phyloP scores from a whole-genome alignment of 495 filamentous ascomycete genomes.

The Penicillium steckii region DNA sequence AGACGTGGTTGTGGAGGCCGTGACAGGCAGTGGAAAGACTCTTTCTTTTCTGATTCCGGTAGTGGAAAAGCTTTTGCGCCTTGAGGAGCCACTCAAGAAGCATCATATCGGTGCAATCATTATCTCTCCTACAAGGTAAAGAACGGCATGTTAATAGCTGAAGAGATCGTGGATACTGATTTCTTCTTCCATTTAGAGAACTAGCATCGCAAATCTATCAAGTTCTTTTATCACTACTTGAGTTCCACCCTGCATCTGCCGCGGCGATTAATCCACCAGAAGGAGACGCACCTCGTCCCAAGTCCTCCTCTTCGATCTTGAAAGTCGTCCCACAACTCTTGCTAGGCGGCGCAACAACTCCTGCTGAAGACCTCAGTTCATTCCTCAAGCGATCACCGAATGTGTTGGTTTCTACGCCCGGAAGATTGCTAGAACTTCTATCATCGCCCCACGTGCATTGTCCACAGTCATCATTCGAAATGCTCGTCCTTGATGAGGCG shows the following conservation, averaged over 20 bases:
- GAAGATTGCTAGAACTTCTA: constrained; percentile 82
- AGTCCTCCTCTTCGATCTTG: constrained; percentile 44
- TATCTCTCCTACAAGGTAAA: constrained; percentile 78
- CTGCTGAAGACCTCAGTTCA: constrained; percentile 76
- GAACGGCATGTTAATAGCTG: background rate
- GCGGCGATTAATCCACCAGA: constrained; percentile 52
- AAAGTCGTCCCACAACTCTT: constrained; percentile 83
- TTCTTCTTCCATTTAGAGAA: constrained; percentile 53
- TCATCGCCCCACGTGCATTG: constrained; percentile 89
- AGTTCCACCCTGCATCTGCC: constrained; percentile 79
- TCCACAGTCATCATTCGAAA: constrained; percentile 83
- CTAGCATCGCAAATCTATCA: constrained; percentile 86
- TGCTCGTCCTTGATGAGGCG: constrained; percentile 90
- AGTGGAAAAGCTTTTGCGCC: constrained; percentile 76
- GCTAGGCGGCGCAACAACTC: constrained; percentile 79
- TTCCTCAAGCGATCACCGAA: constrained; percentile 84
- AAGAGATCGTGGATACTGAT: background rate
- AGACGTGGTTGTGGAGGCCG: constrained; percentile 95
- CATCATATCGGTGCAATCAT: constrained; percentile 89
- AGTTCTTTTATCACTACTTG: constrained; percentile 73
- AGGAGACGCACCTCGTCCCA: constrained; percentile 55
- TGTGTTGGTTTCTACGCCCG: constrained; percentile 83
- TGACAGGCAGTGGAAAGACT: constrained; percentile 95
- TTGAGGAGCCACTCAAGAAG: constrained; percentile 75
- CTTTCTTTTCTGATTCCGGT: constrained; percentile 87